Conservation (phyloP, 1,139 yeast species). For the Geotrichum citri-aurantii region DNA sequence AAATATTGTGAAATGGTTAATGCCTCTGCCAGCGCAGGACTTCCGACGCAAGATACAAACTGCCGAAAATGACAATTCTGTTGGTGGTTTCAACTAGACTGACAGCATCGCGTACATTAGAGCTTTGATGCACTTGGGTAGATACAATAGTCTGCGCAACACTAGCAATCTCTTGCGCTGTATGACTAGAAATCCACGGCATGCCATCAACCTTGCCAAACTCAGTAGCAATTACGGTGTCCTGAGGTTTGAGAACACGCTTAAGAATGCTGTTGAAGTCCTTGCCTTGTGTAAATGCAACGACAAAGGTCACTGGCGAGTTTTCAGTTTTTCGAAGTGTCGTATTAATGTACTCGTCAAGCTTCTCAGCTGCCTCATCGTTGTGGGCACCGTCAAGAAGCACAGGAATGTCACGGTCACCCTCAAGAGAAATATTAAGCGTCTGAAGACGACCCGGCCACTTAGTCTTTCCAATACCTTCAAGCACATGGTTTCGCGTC, state of each 20-base stretch:
- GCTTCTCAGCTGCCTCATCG: constrained; percentile 68
- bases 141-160: constrained; percentile 1
- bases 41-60: constrained; percentile 14
- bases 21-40: constrained; percentile 12
- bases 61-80: constrained; percentile 14
- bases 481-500: constrained; percentile 34
- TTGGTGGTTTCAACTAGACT: neutral
- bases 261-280: constrained; percentile 48
- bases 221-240: constrained; percentile 53
- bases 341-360: constrained; percentile 43
- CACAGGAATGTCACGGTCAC: constrained; percentile 47
- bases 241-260: constrained; percentile 47
- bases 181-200: constrained; percentile 78
- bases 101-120: constrained; percentile 3
- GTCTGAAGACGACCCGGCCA: constrained; percentile 43
- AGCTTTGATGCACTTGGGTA: neutral
- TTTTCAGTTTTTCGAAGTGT: constrained; percentile 26
- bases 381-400: constrained; percentile 93
- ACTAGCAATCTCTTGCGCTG: constrained; percentile 38
- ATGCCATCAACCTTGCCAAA: constrained; percentile 74
- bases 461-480: constrained; percentile 44
- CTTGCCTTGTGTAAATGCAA: constrained; percentile 76
- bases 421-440: constrained; percentile 17
- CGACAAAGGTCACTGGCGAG: constrained; percentile 50
- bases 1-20: constrained; percentile 24